A percentile compares a stretch with the other conserved stretches of the same genome.
These are phyloP conservation scores for Lunasporangiospora selenospora DNA, from an alignment of 192 early-diverging fungal species.

Conservation along the genomic window DNA sequence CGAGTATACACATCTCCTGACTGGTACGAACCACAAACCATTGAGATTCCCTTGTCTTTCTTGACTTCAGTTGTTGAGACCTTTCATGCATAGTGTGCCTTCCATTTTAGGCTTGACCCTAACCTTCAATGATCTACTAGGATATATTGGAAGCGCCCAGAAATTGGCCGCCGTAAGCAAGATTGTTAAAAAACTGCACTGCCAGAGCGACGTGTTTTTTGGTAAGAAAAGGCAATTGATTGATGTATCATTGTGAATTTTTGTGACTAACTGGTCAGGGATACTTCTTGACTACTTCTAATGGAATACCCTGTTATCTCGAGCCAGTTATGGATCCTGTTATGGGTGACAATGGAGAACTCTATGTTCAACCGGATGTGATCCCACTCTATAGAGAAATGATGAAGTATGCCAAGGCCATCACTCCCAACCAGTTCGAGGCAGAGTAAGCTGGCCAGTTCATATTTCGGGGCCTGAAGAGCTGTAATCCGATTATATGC, in stretches of 20 bases:
- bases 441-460: constrained; percentile 77
- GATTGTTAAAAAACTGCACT: constrained; percentile 61
- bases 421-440: constrained; percentile 95
- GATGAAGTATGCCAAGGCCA: constrained; percentile 70
- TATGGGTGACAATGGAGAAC: constrained; percentile 84
- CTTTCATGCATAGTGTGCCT: no score
- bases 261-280: no score
- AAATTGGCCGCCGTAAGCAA: constrained; percentile 63
- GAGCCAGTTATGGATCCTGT: constrained; percentile 91
- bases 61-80: no score
- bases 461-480: no score
- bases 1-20: constrained; percentile 83
- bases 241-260: no score
- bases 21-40: constrained; percentile 68
- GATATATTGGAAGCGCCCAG: constrained; percentile 84
- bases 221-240: constrained; percentile 40
- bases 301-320: no score
- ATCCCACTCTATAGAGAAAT: constrained; percentile 79
- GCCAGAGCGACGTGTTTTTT: constrained; percentile 53
- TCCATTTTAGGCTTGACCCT: neutral
- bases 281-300: no score
- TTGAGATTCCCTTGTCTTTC: no score
- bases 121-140: constrained; percentile 14
- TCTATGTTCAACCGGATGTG: constrained; percentile 85
- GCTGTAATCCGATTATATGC: no score